phyloP scores from a whole-genome alignment of 768 basidiomycete species.

The Cyathus striatus region DNA sequence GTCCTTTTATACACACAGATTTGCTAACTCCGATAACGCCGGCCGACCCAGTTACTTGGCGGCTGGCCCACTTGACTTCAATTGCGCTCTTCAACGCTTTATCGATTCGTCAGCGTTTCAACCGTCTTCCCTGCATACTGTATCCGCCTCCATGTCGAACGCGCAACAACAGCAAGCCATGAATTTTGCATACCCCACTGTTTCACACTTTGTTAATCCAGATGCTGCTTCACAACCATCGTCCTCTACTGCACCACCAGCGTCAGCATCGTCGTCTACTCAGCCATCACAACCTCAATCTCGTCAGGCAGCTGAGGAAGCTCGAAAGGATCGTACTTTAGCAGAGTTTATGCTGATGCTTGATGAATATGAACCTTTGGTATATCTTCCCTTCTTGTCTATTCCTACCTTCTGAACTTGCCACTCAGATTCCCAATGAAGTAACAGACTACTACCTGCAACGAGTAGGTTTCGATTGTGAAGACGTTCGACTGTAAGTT shows the following conservation, averaged over 20 bases:
- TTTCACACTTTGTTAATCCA: too few species aligned
- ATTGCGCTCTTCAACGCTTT: conserved; percentile 10
- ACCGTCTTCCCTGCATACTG: too few species aligned
- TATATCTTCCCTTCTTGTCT: conserved; percentile 26
- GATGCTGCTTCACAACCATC: too few species aligned
- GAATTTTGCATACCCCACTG: conserved; percentile 22
- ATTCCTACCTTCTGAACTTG: not conserved
- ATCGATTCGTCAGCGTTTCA: too few species aligned
- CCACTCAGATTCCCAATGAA: conserved; percentile 85
- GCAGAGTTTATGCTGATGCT: conserved; percentile 95
- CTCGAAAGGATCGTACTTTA: conserved; percentile 83
- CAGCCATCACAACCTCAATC: conserved; percentile 34
- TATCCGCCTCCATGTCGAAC: conserved; percentile 30
- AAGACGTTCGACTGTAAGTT: conserved; percentile 81
- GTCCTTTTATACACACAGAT: conserved; percentile 13
- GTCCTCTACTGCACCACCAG: too few species aligned
- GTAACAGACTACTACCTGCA: conserved; percentile 98
- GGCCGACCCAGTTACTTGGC: conserved; percentile 2
- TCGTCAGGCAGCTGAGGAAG: conserved; percentile 73
- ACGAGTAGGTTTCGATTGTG: conserved; percentile 91
- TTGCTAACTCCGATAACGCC: conserved; percentile 25
- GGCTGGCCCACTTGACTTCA: conserved; percentile 6
- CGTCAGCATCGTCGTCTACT: conserved; percentile 22
- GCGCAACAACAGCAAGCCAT: conserved; percentile 21
- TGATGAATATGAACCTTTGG: conserved; percentile 94